Evolutionary conservation across 352 stramenopile genomes (phyloP), one percentile per base, ranked within the genome.

Genomic region (Pythium phragmitis): DNA sequence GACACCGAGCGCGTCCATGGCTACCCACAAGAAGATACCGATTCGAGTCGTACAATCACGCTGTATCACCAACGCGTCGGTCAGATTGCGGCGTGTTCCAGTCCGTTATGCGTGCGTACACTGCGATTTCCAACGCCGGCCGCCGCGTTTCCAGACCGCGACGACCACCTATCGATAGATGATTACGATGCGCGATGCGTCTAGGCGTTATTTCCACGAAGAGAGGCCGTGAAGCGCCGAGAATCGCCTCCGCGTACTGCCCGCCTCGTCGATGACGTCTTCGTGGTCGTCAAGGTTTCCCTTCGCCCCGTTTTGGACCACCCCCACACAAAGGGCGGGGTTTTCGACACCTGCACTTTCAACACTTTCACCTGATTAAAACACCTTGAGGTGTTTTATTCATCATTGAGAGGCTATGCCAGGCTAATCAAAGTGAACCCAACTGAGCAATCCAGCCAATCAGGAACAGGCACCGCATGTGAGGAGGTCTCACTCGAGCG

Each of bases 251-350:
- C 49, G 51, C 39, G 13, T 33, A 51, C n/a, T 26, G 47, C 16
- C 60, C 50, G 41, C 19, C 39, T 36, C 17, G 50, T 23, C 42
- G 16, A 19, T 39, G 33, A 28, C 60, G 41, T 60, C 49, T 47
- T 41, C 19, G 11, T 33, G 26, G 21, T 26, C 57, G 6, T 14
- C 45, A 55, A 58, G 61, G 61, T 68, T 68, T 68, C 61, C 53
- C 53, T 55, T 61, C 42, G 2, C 42, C 34, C 39, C 34, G 34
- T 49, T 30, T 28, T 49, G 30, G 26, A 23, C 34, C 39, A 21
- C 36, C 36, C 47, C 45, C 46, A n/a, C 50, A 37, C 34, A 33
- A 33, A 17, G 45, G 50, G 17, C 19, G 39, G 49, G 59, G 48
- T 52, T 51, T 51, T 55, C 13, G 21, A 7, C 30, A 39, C 30